Conservation (phyloP, 805 yeast genomes). For the Myxozyma mucilagina region DNA sequence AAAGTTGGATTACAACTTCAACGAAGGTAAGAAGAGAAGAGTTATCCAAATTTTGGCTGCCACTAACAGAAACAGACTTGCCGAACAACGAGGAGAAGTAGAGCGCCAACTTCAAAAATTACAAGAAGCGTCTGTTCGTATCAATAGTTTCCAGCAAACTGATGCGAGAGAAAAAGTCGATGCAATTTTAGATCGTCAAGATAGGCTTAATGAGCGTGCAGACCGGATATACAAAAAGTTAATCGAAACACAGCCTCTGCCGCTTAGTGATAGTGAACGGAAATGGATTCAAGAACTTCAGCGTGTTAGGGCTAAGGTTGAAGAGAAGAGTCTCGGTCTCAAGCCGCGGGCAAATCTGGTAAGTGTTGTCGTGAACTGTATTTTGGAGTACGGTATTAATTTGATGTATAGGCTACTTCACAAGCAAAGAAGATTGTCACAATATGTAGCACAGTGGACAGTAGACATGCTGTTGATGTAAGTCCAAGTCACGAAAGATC, state of each 20-base stretch:
- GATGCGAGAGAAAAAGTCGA: slow-evolving; percentile 7
- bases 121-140: slow-evolving; percentile 26
- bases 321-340: slow-evolving; percentile 21
- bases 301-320: slow-evolving; percentile 39
- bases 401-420: slow-evolving; percentile 3
- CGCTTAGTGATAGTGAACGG: slow-evolving; percentile 46
- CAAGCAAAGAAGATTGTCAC: slow-evolving; percentile 16
- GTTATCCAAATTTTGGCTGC: background rate
- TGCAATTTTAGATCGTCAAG: slow-evolving; percentile 40
- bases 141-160: background rate
- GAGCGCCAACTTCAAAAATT: slow-evolving; percentile 44
- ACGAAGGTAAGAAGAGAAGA: slow-evolving; percentile 27
- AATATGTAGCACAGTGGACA: slow-evolving; percentile 3
- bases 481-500: background rate
- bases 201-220: slow-evolving; percentile 40
- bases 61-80: slow-evolving; percentile 35
- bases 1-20: slow-evolving; percentile 44
- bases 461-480: background rate
- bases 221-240: slow-evolving; percentile 38
- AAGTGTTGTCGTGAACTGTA: background rate
- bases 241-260: slow-evolving; percentile 36
- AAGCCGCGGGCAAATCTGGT: slow-evolving; percentile 1
- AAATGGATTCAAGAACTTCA: slow-evolving; percentile 50
- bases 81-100: slow-evolving; percentile 47
- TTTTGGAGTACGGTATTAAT: background rate